phyloP scores from a whole-genome alignment of 192 early-diverging fungal species.

The Mortierella antarctica region DNA sequence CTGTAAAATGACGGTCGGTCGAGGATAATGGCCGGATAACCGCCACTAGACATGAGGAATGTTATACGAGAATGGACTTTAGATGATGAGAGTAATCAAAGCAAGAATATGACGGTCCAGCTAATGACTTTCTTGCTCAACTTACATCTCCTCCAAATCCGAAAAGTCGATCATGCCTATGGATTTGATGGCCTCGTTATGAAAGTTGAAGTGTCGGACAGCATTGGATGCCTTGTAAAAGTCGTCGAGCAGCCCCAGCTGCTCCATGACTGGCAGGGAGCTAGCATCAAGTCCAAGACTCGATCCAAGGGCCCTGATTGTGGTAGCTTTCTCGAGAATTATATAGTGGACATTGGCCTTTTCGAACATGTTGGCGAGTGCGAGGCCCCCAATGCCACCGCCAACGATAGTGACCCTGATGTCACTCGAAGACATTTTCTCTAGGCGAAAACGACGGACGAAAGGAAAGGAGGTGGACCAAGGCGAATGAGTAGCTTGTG shows the following conservation, averaged over 20 bases:
- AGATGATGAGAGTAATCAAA: neutral
- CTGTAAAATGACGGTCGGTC: constrained; percentile 28
- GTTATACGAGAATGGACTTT: neutral
- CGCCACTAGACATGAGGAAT: neutral
- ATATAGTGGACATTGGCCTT: constrained; percentile 35
- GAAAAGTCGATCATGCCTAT: constrained; percentile 27
- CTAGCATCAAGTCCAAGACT: constrained; percentile 15
- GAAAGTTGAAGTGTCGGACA: constrained; percentile 28
- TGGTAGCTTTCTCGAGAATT: constrained; percentile 21
- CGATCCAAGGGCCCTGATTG: constrained; percentile 20
- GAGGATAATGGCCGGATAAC: constrained; percentile 25
- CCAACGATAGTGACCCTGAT: constrained; percentile 30
- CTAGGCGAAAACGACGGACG: neutral
- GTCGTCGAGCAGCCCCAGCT: constrained; percentile 28
- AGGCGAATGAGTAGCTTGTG: constrained; percentile 3
- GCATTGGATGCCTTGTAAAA: constrained; percentile 22
- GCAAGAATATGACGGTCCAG: neutral
- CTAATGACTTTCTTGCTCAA: neutral
- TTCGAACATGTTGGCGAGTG: constrained; percentile 28
- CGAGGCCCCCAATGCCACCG: constrained; percentile 3
- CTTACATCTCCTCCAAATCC: constrained; percentile 30
- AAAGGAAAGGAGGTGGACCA: neutral
- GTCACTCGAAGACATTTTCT: constrained; percentile 7
- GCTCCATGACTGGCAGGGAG: constrained; percentile 30
- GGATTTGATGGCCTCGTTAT: constrained; percentile 4